phyloP scores from a whole-genome alignment of 345 rosid species.

The Litchi chinensis region DNA sequence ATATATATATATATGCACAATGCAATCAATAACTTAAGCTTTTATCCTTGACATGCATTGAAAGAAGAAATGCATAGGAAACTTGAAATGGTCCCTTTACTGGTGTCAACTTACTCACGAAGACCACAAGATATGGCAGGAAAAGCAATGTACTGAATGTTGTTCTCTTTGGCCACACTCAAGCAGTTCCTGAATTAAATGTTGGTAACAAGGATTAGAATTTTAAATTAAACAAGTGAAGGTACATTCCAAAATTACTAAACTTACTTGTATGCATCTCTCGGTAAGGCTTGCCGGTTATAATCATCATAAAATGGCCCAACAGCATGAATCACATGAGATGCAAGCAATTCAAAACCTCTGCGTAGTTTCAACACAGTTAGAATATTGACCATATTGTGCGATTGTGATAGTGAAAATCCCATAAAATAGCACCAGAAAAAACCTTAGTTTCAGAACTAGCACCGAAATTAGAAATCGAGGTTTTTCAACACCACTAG shows the following conservation, averaged over 20 bases:
- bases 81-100: not conserved
- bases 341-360: conserved; percentile 69
- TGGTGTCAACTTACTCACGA: not conserved
- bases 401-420: too few species aligned
- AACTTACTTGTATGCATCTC: conserved; percentile 59
- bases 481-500: too few species aligned
- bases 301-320: conserved; percentile 58
- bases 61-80: not conserved
- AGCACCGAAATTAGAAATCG: too few species aligned
- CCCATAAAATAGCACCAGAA: too few species aligned
- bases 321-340: conserved; percentile 74
- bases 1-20: too few species aligned
- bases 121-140: conserved; percentile 45
- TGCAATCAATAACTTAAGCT: too few species aligned
- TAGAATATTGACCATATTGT: not conserved
- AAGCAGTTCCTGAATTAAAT: conserved; percentile 61
- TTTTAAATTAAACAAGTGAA: not conserved
- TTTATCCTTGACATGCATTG: too few species aligned
- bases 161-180: conserved; percentile 61
- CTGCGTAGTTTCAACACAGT: conserved; percentile 44
- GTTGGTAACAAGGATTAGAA: conserved; percentile 7
- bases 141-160: conserved; percentile 73
- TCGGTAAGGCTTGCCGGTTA: conserved; percentile 53
- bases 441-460: too few species aligned
- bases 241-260: not conserved